Evolutionary conservation across 2,329 filamentous ascomycete genomes (phyloP).

Genomic region (Rachicladosporium sp.): DNA sequence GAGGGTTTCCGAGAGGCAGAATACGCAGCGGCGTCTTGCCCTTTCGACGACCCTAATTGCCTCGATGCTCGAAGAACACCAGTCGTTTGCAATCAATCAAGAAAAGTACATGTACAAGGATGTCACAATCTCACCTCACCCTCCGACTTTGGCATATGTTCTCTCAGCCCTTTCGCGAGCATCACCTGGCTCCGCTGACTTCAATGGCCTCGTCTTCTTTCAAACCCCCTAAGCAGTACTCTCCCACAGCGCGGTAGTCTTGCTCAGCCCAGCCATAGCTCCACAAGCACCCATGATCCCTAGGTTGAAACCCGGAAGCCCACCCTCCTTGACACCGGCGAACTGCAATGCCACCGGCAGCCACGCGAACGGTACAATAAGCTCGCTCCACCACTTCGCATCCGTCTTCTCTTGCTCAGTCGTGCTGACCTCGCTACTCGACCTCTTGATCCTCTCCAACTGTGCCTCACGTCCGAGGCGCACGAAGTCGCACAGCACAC

Average conservation of each 20-base stretch:
- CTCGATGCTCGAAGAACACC: too few species aligned
- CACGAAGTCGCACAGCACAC: slow-evolving; percentile 32
- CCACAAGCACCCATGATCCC: slow-evolving; percentile 33
- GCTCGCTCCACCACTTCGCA: slow-evolving; percentile 30
- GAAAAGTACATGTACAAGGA: too few species aligned
- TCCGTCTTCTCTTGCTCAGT: slow-evolving; percentile 27
- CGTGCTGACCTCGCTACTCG: slow-evolving; percentile 13
- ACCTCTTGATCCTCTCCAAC: slow-evolving; percentile 23
- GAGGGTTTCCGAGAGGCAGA: too few species aligned
- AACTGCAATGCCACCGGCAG: slow-evolving; percentile 33
- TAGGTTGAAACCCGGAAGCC: slow-evolving; percentile 32
- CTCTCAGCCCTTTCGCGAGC: too few species aligned
- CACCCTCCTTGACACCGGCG: slow-evolving; percentile 20
- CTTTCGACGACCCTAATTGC: too few species aligned
- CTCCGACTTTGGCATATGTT: too few species aligned
- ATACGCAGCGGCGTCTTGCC: too few species aligned
- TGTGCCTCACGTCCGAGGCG: slow-evolving; percentile 31
- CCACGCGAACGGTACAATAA: slow-evolving; percentile 31
- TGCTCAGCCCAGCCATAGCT: slow-evolving; percentile 26
- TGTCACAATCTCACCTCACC: too few species aligned
- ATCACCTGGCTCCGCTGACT: too few species aligned
- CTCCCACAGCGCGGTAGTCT: slow-evolving; percentile 22
- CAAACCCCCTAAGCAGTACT: slow-evolving; percentile 14
- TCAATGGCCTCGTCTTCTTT: neutral
- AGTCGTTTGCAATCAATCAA: too few species aligned